Percentiles rank a stretch among this genome's conserved stretches.
phyloP scores from a whole-genome alignment of 805 yeast species.

The Gaillardinia entomophila region DNA sequence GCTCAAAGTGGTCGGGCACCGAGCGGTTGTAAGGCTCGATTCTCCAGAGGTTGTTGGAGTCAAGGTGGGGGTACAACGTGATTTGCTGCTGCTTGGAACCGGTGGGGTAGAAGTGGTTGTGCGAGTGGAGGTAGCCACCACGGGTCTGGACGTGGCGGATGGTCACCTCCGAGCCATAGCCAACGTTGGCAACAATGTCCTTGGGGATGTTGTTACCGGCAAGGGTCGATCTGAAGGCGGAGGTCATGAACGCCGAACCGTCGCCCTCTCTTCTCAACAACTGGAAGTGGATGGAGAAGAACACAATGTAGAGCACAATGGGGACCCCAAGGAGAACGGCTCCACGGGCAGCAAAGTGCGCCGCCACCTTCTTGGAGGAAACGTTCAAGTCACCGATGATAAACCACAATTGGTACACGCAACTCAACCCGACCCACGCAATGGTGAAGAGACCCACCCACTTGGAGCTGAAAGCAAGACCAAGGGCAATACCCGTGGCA shows the following conservation, averaged over 20 bases:
- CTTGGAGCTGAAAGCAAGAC: conserved; percentile 68
- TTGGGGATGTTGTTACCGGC: conserved; percentile 56
- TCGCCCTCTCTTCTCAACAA: conserved; percentile 58
- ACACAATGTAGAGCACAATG: conserved; percentile 44
- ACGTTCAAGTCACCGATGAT: conserved; percentile 64
- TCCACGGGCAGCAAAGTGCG: conserved; percentile 49
- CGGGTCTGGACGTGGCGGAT: conserved; percentile 64
- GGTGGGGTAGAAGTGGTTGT: conserved; percentile 60
- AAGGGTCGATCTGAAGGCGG: conserved; percentile 65
- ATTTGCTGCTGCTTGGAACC: conserved; percentile 85
- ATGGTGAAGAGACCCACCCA: conserved; percentile 84
- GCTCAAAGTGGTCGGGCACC: conserved; percentile 54
- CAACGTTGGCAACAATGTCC: conserved; percentile 59
- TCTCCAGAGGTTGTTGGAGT: conserved; percentile 66
- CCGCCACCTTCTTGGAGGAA: conserved; percentile 35
- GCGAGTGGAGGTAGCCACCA: conserved; percentile 85
- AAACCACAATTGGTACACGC: conserved; percentile 63
- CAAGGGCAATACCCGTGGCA: conserved; percentile 65
- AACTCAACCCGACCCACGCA: conserved; percentile 67
- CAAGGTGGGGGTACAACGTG: conserved; percentile 75
- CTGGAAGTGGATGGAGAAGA: conserved; percentile 61
- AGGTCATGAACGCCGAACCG: conserved; percentile 65
- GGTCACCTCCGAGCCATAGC: conserved; percentile 63
- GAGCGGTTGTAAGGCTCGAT: conserved; percentile 63
- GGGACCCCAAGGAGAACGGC: conserved; percentile 55